Base-by-base conservation (phyloP, 2,329 filamentous ascomycete species). In the Botrytis aclada region DNA sequence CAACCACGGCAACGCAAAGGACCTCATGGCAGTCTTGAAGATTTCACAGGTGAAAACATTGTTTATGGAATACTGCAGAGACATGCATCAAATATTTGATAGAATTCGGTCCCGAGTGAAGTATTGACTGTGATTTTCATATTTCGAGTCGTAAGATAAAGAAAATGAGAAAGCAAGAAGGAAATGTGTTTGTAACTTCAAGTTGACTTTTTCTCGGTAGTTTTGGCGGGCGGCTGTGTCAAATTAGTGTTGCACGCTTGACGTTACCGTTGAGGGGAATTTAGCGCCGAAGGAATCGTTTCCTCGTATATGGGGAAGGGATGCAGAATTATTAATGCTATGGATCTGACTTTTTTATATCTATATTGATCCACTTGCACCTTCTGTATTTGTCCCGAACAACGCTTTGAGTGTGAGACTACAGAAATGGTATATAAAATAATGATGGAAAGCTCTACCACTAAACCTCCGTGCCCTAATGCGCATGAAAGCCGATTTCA, bases 1-100 rank as follows among this genome's bases (percentile, higher is more conserved):
- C 65, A 69, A 69, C 47, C 65, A 69, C 32, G n/a, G 39, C 51
- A 39, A 32, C 25, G 51, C 32, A 56, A 69, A 56, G 51, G 54
- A 56, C 65, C 65, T 56, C 65, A 69, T 69, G 65, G 47, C 25
- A 10, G 14, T 56, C 47, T 56, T 22, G 25, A 45, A 56, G 14
- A 22, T 1, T 16, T 25, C 18, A 56, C 65, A 41, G 65, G 65
- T 32, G n/a, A 56, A 37, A 67, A 16, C 10, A 22, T 29, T 32
- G 16, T 56, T 16, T 10, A 56, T 43, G 9, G 25, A 29, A 29
- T 18, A 69, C 20, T 32, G 65, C 47, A 69, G 47, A 66, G 63
- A 69, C 65, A 41, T 56, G 47, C 65, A 32, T 41, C 20, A 56
- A 43, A 12, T 65, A 5, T 14, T 12, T 29, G 25, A 32, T 25